Conservation (phyloP, 2,329 filamentous ascomycete genomes). For the Epichloe brachyelytri region DNA sequence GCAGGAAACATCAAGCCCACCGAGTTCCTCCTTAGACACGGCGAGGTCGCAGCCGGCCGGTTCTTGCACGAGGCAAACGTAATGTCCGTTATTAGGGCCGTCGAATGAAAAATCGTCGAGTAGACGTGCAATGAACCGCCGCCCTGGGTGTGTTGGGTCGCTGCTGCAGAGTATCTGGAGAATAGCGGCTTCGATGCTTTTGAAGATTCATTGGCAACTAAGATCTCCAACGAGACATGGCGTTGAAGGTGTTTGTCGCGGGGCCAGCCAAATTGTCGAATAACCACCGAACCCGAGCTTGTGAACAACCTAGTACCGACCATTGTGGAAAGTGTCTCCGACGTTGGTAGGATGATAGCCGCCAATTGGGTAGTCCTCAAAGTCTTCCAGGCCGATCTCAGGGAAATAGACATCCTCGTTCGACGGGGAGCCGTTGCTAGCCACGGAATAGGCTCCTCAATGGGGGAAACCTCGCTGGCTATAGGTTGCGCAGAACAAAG, state of each 20-base stretch:
- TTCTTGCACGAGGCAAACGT: slow-evolving; percentile 11
- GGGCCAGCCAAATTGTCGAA: slow-evolving; percentile 23
- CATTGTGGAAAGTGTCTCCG: slow-evolving; percentile 14
- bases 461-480: too few species aligned
- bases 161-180: background rate
- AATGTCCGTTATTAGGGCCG: slow-evolving; percentile 13
- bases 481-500: too few species aligned
- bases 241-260: background rate
- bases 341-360: too few species aligned
- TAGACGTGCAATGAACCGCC: slow-evolving; percentile 6
- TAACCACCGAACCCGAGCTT: slow-evolving; percentile 26
- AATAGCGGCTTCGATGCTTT: background rate
- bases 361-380: too few species aligned
- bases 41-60: slow-evolving; percentile 12
- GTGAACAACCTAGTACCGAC: slow-evolving; percentile 21
- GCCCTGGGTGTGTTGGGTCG: background rate
- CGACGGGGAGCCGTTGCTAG: too few species aligned
- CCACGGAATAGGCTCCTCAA: too few species aligned
- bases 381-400: too few species aligned
- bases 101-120: slow-evolving; percentile 11
- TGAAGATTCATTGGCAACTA: background rate
- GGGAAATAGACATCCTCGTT: too few species aligned
- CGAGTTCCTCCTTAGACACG: slow-evolving; percentile 4
- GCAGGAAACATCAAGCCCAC: slow-evolving; percentile 3
- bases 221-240: background rate